Conservation (phyloP, 1,139 yeast genomes). For the Magnusiomyces sp. region DNA sequence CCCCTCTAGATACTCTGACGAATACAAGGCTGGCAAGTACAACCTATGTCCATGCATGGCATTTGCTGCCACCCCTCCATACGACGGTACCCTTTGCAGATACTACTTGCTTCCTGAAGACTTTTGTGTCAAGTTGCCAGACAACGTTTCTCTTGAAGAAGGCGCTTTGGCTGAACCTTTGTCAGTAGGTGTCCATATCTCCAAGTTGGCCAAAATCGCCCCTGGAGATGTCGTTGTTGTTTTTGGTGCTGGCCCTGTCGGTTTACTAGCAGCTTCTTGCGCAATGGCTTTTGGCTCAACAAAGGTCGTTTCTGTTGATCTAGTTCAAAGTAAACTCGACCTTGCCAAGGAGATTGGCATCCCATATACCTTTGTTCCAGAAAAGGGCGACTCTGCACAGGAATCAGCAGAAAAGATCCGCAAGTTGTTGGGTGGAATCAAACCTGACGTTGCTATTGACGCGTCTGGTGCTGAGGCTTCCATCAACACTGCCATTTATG, state of each 20-base stretch:
- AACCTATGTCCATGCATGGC: slow-evolving; percentile 76
- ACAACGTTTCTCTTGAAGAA: slow-evolving; percentile 64
- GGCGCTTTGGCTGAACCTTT: slow-evolving; percentile 89
- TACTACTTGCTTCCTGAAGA: slow-evolving; percentile 76
- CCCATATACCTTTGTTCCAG: slow-evolving; percentile 52
- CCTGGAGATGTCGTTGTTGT: slow-evolving; percentile 72
- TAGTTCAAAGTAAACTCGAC: slow-evolving; percentile 49
- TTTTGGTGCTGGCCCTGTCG: slow-evolving; percentile 94
- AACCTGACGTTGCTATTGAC: slow-evolving; percentile 59
- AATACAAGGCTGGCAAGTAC: slow-evolving; percentile 67
- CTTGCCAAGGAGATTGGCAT: slow-evolving; percentile 44
- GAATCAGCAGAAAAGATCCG: slow-evolving; percentile 35
- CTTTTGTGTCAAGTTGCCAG: slow-evolving; percentile 72
- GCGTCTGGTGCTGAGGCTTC: slow-evolving; percentile 67
- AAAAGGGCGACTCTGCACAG: slow-evolving; percentile 26
- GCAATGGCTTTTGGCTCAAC: slow-evolving; percentile 81
- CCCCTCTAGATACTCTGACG: slow-evolving; percentile 68
- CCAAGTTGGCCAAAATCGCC: slow-evolving; percentile 54
- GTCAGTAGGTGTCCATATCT: slow-evolving; percentile 79
- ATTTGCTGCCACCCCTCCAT: slow-evolving; percentile 83
- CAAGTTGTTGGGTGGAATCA: slow-evolving; percentile 36
- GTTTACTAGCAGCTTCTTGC: slow-evolving; percentile 67
- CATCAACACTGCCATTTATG: slow-evolving; percentile 52
- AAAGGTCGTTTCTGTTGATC: slow-evolving; percentile 56
- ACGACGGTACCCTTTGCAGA: slow-evolving; percentile 59